phyloP scores from a whole-genome alignment of 2,329 filamentous ascomycete genomes.

The Alternaria burnsii region DNA sequence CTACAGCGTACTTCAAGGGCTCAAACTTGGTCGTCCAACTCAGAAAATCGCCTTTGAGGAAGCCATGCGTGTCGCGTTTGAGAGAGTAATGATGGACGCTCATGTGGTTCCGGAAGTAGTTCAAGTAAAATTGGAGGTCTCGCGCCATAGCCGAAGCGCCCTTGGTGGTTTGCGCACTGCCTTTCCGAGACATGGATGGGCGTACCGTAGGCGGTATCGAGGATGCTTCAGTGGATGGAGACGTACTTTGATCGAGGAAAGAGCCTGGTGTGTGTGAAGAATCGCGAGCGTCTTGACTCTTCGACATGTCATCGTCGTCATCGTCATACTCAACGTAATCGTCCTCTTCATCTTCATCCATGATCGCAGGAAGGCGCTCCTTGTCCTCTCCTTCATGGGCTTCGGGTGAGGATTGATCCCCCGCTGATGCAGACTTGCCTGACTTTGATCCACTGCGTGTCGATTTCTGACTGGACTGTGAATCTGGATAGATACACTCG shows the following conservation, averaged over 20 bases:
- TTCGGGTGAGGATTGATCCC: slow-evolving; percentile 62
- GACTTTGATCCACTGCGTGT: slow-evolving; percentile 58
- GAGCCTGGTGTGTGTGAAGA: slow-evolving; percentile 51
- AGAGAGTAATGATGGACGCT: slow-evolving; percentile 85
- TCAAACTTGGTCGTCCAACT: slow-evolving; percentile 79
- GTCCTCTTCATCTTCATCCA: slow-evolving; percentile 58
- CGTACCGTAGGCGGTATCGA: slow-evolving; percentile 38
- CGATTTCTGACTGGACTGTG: slow-evolving; percentile 61
- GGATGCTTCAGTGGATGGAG: slow-evolving; percentile 62
- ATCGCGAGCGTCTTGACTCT: slow-evolving; percentile 43
- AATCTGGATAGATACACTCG: slow-evolving; percentile 89
- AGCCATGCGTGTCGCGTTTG: slow-evolving; percentile 73
- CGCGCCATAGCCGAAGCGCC: slow-evolving; percentile 57
- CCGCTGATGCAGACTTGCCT: slow-evolving; percentile 54
- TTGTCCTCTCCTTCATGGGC: slow-evolving; percentile 55
- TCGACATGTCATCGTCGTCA: slow-evolving; percentile 28
- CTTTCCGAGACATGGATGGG: slow-evolving; percentile 44
- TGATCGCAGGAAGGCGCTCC: slow-evolving; percentile 53
- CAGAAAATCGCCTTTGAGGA: slow-evolving; percentile 76
- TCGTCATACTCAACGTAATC: slow-evolving; percentile 45
- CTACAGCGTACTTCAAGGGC: slow-evolving; percentile 83
- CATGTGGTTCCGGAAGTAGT: slow-evolving; percentile 80
- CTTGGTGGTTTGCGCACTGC: slow-evolving; percentile 42
- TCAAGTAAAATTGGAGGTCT: slow-evolving; percentile 80
- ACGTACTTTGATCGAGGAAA: slow-evolving; percentile 58